Evolutionary conservation across 2,329 filamentous ascomycete genomes (phyloP).

Genomic region (Saccharata proteae): DNA sequence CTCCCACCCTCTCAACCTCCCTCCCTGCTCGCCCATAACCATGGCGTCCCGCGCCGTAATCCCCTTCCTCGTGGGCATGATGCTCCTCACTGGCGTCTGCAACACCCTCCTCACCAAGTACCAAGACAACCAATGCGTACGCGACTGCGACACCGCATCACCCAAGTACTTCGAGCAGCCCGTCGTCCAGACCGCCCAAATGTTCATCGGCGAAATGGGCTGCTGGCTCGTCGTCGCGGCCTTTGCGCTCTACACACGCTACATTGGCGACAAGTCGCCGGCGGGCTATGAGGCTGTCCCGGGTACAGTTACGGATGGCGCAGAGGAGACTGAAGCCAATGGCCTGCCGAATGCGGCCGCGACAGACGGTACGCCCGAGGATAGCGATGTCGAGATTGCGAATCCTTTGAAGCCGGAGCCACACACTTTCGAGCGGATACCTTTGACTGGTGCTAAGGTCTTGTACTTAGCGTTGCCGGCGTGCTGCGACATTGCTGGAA

Average conservation of each 20-base stretch:
- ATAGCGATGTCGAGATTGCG: conserved; percentile 33
- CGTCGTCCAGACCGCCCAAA: conserved; percentile 88
- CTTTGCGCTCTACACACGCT: conserved; percentile 53
- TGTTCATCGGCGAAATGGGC: conserved; percentile 95
- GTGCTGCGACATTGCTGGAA: conserved; percentile 87
- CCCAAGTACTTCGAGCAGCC: conserved; percentile 80
- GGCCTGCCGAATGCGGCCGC: conserved; percentile 30
- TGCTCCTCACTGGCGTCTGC: conserved; percentile 90
- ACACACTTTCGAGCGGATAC: conserved; percentile 36
- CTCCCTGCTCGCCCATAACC: conserved; percentile 10
- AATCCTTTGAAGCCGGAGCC: conserved; percentile 38
- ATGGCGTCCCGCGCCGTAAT: conserved; percentile 66
- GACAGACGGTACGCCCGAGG: conserved; percentile 34
- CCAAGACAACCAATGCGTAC: conserved; percentile 92
- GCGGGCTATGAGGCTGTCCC: conserved; percentile 55
- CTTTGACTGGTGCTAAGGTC: conserved; percentile 58
- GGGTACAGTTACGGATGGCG: conserved; percentile 16
- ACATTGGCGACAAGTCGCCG: conserved; percentile 30
- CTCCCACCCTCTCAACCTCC: not conserved
- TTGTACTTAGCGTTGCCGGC: conserved; percentile 72
- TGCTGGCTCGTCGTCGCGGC: conserved; percentile 83
- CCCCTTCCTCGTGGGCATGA: conserved; percentile 84
- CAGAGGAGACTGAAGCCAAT: conserved; percentile 13
- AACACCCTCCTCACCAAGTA: conserved; percentile 97
- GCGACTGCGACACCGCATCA: conserved; percentile 65